A percentile compares a stretch with the other conserved stretches of the same genome.
These are phyloP conservation scores for Limtongia smithiae DNA, from an alignment of 805 yeast genomes.

Conservation along the genomic window DNA sequence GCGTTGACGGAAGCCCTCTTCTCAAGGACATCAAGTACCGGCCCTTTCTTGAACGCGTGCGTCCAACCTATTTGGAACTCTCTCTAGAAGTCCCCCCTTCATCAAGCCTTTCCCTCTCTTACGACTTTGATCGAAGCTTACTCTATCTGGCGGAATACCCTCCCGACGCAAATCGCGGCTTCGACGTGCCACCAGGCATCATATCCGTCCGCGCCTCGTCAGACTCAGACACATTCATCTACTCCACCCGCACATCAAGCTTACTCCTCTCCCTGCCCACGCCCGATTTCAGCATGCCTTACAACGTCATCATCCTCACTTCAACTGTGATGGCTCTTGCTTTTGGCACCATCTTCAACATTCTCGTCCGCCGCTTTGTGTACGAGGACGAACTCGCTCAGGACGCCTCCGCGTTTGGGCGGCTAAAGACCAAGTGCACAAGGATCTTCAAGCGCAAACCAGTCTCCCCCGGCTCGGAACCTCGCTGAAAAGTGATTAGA, in stretches of 20 bases:
- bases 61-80: constrained; percentile 82
- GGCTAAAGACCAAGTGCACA: too few relatives aligned
- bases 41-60: constrained; percentile 74
- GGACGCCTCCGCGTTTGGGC: too few relatives aligned
- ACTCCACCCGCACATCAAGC: constrained; percentile 71
- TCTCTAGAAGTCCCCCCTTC: constrained; percentile 58
- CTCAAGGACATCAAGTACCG: constrained; percentile 56
- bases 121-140: constrained; percentile 83
- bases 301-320: constrained; percentile 89
- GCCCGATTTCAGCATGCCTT: constrained; percentile 98
- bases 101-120: constrained; percentile 40
- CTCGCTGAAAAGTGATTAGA: too few relatives aligned
- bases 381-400: constrained; percentile 66
- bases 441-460: too few relatives aligned
- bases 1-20: constrained; percentile 25
- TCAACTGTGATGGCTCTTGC: constrained; percentile 90
- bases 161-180: constrained; percentile 99
- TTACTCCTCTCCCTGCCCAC: constrained; percentile 83
- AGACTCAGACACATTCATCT: constrained; percentile 15
- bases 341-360: constrained; percentile 80
- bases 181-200: constrained; percentile 88
- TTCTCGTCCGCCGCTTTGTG: constrained; percentile 68
- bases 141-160: constrained; percentile 87
- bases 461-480: too few relatives aligned
- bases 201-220: constrained; percentile 51